Evolutionary conservation across 495 filamentous ascomycete genomes (phyloP).

Genomic region (Penicillium odoratum): DNA sequence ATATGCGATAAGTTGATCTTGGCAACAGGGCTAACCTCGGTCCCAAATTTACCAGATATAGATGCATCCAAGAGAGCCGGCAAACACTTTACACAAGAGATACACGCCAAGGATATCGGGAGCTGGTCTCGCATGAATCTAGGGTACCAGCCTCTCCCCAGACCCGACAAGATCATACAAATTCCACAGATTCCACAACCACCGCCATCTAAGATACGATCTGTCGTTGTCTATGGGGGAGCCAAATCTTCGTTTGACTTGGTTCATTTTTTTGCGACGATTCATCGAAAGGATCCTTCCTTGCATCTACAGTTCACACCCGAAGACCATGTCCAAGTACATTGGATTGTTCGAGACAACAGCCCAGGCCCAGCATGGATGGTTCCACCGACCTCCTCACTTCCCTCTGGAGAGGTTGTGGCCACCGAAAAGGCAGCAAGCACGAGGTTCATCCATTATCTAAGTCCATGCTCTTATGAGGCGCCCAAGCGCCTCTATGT

Average conservation of each 20-base stretch:
- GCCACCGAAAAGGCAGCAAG: slow-evolving; percentile 58
- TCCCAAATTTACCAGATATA: slow-evolving; percentile 48
- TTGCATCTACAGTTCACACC: slow-evolving; percentile 17
- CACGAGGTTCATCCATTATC: slow-evolving; percentile 52
- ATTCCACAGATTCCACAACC: neutral
- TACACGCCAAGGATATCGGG: slow-evolving; percentile 40
- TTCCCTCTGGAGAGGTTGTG: slow-evolving; percentile 54
- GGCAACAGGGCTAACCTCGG: slow-evolving; percentile 63
- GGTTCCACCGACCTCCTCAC: slow-evolving; percentile 23
- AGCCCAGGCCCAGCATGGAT: slow-evolving; percentile 41
- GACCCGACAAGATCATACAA: neutral
- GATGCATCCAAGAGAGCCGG: neutral
- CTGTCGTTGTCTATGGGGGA: slow-evolving; percentile 62
- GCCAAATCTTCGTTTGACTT: slow-evolving; percentile 71
- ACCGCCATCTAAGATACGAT: slow-evolving; percentile 1
- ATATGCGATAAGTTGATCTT: slow-evolving; percentile 61
- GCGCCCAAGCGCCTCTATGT: slow-evolving; percentile 29
- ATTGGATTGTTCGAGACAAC: slow-evolving; percentile 72
- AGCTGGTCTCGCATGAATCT: slow-evolving; percentile 32
- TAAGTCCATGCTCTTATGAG: slow-evolving; percentile 53
- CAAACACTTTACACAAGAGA: slow-evolving; percentile 43
- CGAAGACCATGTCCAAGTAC: slow-evolving; percentile 51
- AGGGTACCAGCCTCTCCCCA: slow-evolving; percentile 26
- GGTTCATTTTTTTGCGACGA: slow-evolving; percentile 62
- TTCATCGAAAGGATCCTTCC: slow-evolving; percentile 21